Evolutionary conservation across 169 alveolate genomes (phyloP), one percentile per base, ranked within the genome.

Genomic region (Eimeria acervulina): DNA sequence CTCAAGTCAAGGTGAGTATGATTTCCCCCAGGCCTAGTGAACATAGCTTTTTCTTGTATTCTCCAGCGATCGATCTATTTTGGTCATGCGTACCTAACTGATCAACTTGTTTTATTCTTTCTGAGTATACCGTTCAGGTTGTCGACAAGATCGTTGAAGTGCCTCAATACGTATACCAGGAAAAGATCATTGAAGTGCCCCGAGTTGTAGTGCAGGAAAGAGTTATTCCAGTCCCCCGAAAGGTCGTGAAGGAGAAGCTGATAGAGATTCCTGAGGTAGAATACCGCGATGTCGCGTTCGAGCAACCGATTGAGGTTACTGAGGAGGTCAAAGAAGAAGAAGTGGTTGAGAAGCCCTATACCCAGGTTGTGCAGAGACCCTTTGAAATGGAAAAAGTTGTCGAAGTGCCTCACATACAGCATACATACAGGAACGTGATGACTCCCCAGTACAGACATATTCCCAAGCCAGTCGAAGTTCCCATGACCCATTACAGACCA

Each of bases 381-480:
- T 85, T 95, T 23, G 96, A 95, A 38, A 81, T 91, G 38, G 99
- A 98, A 96, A 98, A 98, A 90, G 98, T 98, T 51, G 99, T 98
- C 10, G 99, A 98, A 83, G 99, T 98, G n/a, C 99, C 99, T 42
- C 99, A 98, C 89, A 97, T 98, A 59, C 97, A 98, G 97, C 99
- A 98, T 97, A 97, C 96, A 31, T 98, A 98, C 96, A 97, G 97
- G 97, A 98, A 98, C 90, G 98, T 98, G 89, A 97, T 97, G 89
- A 97, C 98, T 42, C 98, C 99, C 8, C 99, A 98, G 95, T 98
- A 98, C 97, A 98, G 99, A 91, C 98, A 98, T 68, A 98, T 98
- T n/a, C 99, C 99, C 23, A 98, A 98, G 85, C 99, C 99, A 12
- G 99, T 98, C 40, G 99, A 98, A 96, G 99, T 98, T 23, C 99